Base-by-base conservation (phyloP, 2,329 filamentous ascomycete genomes). In the Colletotrichum destructivum region DNA sequence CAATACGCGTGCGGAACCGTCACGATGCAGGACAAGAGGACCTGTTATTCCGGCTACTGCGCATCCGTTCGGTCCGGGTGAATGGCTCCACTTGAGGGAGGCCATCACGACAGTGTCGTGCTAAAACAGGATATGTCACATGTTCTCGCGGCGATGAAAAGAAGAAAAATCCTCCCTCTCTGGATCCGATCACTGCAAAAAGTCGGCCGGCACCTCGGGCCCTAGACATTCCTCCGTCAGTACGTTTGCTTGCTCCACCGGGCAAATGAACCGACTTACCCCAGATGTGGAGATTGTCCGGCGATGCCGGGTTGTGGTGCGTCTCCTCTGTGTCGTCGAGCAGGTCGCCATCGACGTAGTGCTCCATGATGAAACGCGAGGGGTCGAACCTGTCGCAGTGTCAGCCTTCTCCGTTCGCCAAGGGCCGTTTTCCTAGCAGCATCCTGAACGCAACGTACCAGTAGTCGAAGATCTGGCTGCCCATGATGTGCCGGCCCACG, bases 281-380 rank as follows among this genome's bases (percentile, higher is more conserved):
- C 85, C 85, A 87, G 18, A 86, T 82, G 72, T 86, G 82, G 51
- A 86, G 69, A 44, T 81, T 83, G 54, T 82, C 84, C 3, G 84
- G 83, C 35, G 81, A 79, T 1, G 82, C 82, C 71, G 80, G 75
- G 15, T 78, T 83, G 15, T 75, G 78, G 73, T 87, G 84, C 4
- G 84, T 84, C 23, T 84, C 86, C 51, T 88, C 85, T 21, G 83
- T 87, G 72, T 88, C 84, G 71, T 88, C 83, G 2, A 93, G 86
- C 74, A 92, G 75, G 80, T 94, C 92, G 1, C 92, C 91, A 78
- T 93, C 92, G 18, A 91, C 89, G 75, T 93, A 94, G 79, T 93
- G 90, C 81, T 92, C 90, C 76, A 92, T 82, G 79, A 92, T 91
- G 77, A 91, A 91, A 0, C 84, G 84, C 3, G 83, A 85, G 0